Conservation (phyloP, 345 rosid species). For the Xanthoceras sorbifolium region DNA sequence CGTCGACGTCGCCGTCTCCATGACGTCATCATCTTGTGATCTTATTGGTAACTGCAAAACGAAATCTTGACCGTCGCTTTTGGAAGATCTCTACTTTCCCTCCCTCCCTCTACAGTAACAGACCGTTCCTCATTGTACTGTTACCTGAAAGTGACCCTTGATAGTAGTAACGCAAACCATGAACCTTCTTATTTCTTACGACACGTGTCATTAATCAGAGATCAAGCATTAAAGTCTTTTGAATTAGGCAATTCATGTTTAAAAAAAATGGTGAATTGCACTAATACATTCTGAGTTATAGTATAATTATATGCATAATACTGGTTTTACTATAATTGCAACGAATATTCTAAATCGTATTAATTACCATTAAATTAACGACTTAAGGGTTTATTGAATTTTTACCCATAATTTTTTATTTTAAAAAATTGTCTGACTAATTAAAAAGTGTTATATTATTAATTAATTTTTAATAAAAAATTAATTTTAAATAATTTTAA, state of each 20-base stretch:
- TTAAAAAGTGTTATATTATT: no score
- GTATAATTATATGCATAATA: no score
- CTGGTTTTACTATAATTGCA: no score
- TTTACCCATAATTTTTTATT: no score
- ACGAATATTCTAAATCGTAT: no score
- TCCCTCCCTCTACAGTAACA: not conserved
- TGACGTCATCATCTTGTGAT: conserved; percentile 30
- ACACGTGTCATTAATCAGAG: not conserved
- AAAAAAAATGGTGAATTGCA: no score
- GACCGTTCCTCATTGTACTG: not conserved
- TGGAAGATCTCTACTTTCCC: conserved; percentile 4
- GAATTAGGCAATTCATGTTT: not conserved
- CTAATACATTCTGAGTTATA: no score
- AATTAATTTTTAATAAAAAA: no score
- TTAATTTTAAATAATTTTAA: no score
- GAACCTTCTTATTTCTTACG: not conserved
- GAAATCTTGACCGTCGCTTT: conserved; percentile 30
- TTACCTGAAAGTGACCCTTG: not conserved
- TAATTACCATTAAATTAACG: no score
- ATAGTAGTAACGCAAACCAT: not conserved
- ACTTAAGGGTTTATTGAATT: no score
- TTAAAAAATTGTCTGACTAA: no score
- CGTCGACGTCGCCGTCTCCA: conserved; percentile 17
- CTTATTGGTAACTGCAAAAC: not conserved
- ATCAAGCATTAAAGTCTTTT: not conserved